Percentiles rank a stretch among this genome's conserved stretches.
These are phyloP conservation scores for Trichoderma afroharzianum DNA, from an alignment of 2,329 filamentous ascomycete genomes.

Conservation along the genomic window DNA sequence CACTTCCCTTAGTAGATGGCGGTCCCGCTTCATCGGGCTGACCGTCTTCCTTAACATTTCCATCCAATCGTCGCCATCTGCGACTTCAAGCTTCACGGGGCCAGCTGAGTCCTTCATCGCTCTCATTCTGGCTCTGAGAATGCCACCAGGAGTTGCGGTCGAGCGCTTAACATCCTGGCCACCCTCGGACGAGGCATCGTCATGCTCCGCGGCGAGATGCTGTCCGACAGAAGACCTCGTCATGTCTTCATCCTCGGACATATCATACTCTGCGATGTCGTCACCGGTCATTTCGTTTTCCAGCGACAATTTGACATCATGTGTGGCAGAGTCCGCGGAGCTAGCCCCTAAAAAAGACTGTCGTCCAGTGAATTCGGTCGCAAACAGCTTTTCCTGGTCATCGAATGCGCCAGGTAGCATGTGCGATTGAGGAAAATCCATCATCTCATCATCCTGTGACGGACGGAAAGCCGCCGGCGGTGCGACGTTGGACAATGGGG, in stretches of 20 bases:
- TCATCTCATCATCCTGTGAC: slow-evolving; percentile 48
- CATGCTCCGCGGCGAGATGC: slow-evolving; percentile 73
- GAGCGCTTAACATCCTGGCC: slow-evolving; percentile 42
- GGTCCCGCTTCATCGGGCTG: slow-evolving; percentile 88
- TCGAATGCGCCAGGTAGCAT: slow-evolving; percentile 80
- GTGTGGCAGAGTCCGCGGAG: slow-evolving; percentile 77
- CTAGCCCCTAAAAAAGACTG: slow-evolving; percentile 91
- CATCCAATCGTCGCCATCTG: slow-evolving; percentile 81
- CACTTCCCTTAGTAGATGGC: slow-evolving; percentile 62
- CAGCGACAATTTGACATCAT: slow-evolving; percentile 55
- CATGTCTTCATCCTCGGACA: slow-evolving; percentile 67
- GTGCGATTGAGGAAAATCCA: slow-evolving; percentile 50
- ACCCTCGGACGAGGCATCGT: slow-evolving; percentile 54
- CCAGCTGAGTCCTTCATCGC: slow-evolving; percentile 58
- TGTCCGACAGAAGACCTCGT: slow-evolving; percentile 72
- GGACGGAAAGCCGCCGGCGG: slow-evolving; percentile 24
- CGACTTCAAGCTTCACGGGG: slow-evolving; percentile 57
- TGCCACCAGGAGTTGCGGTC: slow-evolving; percentile 55
- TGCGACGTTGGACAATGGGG: slow-evolving; percentile 16
- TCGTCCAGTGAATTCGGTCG: slow-evolving; percentile 52
- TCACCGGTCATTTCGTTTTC: slow-evolving; percentile 48
- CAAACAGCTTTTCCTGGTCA: slow-evolving; percentile 51
- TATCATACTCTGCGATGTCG: slow-evolving; percentile 74
- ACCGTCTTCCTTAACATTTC: slow-evolving; percentile 92
- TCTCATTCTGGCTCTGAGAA: slow-evolving; percentile 61